Evolutionary conservation across 2,329 filamentous ascomycete genomes (phyloP).

Genomic region (Colletotrichum eremochloae): DNA sequence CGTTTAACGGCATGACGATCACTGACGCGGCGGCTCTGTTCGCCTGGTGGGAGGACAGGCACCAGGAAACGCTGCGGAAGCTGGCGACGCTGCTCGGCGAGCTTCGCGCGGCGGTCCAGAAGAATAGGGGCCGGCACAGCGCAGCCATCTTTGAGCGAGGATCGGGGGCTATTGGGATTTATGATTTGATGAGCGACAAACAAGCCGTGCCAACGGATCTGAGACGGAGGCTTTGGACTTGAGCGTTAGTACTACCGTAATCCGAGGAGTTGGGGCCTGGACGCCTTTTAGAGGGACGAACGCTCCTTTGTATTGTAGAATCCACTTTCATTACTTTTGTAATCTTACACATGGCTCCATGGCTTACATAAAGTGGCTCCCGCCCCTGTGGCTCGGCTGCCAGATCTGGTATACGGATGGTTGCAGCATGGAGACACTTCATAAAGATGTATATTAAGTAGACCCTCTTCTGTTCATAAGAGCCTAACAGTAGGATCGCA

Average conservation of each 20-base stretch:
- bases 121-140: background rate
- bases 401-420: background rate
- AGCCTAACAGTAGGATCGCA: too few relatives aligned
- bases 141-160: background rate
- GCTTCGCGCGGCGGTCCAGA: background rate
- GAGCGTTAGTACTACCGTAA: background rate
- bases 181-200: background rate
- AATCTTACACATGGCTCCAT: background rate
- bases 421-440: background rate
- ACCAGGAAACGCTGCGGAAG: conserved; percentile 13
- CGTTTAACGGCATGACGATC: conserved; percentile 32
- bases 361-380: rapidly evolving
- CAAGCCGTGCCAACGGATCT: background rate
- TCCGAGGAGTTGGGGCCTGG: too few relatives aligned
- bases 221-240: background rate
- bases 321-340: background rate
- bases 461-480: too few relatives aligned
- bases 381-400: too few relatives aligned
- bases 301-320: too few relatives aligned
- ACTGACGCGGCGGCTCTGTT: background rate
- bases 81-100: background rate
- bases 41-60: background rate
- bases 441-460: too few relatives aligned
- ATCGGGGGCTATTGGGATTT: background rate
- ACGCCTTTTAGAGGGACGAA: background rate